Percentiles rank a stretch among this genome's conserved stretches.
These are phyloP conservation scores for Fusarium poae DNA, from an alignment of 2,329 filamentous ascomycete genomes.

Conservation along the genomic window DNA sequence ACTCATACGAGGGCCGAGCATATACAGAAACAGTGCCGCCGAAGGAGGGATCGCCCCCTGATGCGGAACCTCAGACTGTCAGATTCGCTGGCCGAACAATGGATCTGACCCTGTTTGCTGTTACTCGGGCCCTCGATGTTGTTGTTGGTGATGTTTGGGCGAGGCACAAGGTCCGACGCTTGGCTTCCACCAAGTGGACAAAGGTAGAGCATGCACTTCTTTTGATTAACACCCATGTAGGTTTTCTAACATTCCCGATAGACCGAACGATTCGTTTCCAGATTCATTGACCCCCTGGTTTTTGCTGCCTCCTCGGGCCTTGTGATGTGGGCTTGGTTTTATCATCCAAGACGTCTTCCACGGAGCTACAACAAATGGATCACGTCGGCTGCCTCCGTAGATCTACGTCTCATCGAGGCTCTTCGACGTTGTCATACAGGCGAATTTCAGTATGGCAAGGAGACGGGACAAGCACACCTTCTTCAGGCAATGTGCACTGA, in stretches of 20 bases:
- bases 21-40: constrained; percentile 57
- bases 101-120: constrained; percentile 84
- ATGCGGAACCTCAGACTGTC: constrained; percentile 45
- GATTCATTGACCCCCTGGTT: constrained; percentile 71
- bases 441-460: constrained; percentile 77
- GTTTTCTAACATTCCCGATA: constrained; percentile 40
- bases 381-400: constrained; percentile 79
- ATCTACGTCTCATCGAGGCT: constrained; percentile 78
- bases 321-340: constrained; percentile 94
- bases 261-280: constrained; percentile 54
- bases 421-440: constrained; percentile 75
- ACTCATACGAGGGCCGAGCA: constrained; percentile 64
- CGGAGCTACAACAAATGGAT: constrained; percentile 86
- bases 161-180: constrained; percentile 59
- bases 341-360: constrained; percentile 77
- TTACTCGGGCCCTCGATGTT: constrained; percentile 79
- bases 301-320: constrained; percentile 79
- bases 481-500: constrained; percentile 80
- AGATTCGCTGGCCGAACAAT: constrained; percentile 77
- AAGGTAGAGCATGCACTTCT: constrained; percentile 51
- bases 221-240: neutral
- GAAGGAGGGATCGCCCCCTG: constrained; percentile 48
- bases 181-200: constrained; percentile 62
- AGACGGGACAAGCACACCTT: constrained; percentile 77
- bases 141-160: constrained; percentile 75